phyloP scores from a whole-genome alignment of 768 basidiomycete species.

The Cystobasidium tubakii region DNA sequence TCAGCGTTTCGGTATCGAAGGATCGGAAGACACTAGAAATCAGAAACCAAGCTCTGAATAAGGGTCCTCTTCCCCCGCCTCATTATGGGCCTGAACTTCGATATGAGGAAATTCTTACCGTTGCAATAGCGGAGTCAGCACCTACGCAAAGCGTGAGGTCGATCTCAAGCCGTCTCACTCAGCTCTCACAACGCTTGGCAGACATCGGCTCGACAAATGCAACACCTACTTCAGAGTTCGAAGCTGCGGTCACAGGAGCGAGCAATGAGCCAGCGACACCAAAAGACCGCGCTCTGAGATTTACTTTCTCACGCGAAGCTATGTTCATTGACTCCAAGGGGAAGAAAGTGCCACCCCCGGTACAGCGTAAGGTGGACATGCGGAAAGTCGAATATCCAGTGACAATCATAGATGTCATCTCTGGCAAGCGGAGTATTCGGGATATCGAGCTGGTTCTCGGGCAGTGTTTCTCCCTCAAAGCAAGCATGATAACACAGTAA shows the following conservation, averaged over 20 bases:
- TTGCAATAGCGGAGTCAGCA: neutral
- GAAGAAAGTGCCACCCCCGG: constrained; percentile 3
- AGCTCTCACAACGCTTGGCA: neutral
- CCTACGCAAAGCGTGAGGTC: neutral
- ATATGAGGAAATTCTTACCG: neutral
- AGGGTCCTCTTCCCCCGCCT: neutral
- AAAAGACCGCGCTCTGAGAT: neutral
- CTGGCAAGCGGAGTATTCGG: neutral
- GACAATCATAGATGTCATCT: neutral
- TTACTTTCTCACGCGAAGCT: constrained; percentile 2
- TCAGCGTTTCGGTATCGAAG: constrained; percentile 1
- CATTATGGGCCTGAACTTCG: neutral
- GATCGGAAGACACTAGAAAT: constrained; percentile 17
- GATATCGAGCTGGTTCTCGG: constrained; percentile 29
- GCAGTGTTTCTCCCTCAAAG: constrained; percentile 23
- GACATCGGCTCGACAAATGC: neutral
- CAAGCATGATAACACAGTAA: neutral
- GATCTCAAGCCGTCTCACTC: neutral
- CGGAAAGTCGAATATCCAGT: neutral
- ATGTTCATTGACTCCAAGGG: constrained; percentile 18
- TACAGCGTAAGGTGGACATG: neutral
- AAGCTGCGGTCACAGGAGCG: neutral
- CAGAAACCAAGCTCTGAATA: neutral
- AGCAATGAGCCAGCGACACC: neutral
- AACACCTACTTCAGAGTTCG: no score